phyloP scores from a whole-genome alignment of 495 filamentous ascomycete species.

The Trichoderma orchidacearum region DNA sequence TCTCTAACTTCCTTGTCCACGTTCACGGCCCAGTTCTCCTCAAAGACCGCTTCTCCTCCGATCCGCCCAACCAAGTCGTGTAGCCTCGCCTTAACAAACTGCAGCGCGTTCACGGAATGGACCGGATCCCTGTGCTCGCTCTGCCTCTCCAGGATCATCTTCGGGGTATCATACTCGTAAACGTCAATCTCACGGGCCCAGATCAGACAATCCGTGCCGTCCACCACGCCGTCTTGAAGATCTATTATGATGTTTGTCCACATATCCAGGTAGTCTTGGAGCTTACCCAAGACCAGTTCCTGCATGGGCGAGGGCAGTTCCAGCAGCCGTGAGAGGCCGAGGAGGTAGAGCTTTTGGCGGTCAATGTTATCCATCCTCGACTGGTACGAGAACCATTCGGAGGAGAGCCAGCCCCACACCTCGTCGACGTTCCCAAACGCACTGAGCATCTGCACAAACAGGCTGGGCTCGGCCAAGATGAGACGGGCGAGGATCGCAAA shows the following conservation, averaged over 20 bases:
- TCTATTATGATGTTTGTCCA: constrained; percentile 35
- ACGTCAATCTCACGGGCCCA: constrained; percentile 58
- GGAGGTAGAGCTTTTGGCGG: constrained; percentile 65
- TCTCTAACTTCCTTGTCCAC: constrained; percentile 69
- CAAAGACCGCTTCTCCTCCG: constrained; percentile 63
- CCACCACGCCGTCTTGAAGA: constrained; percentile 15
- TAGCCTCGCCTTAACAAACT: constrained; percentile 56
- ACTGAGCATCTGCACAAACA: constrained; percentile 47
- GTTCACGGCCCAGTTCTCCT: constrained; percentile 69
- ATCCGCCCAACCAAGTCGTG: constrained; percentile 46
- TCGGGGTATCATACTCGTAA: constrained; percentile 55
- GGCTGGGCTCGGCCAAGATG: constrained; percentile 48
- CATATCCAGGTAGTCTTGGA: constrained; percentile 41
- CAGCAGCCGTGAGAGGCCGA: constrained; percentile 71
- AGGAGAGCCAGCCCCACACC: constrained; percentile 57
- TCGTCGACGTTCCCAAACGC: constrained; percentile 25
- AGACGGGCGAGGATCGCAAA: constrained; percentile 72
- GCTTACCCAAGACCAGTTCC: constrained; percentile 25
- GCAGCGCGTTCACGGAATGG: constrained; percentile 52
- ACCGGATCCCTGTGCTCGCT: constrained; percentile 53
- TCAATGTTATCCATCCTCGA: constrained; percentile 64
- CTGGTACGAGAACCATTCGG: constrained; percentile 82
- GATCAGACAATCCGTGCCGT: constrained; percentile 30
- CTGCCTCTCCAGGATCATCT: constrained; percentile 30
- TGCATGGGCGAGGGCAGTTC: constrained; percentile 43